phyloP scores from a whole-genome alignment of 2,329 filamentous ascomycete genomes.

The Dichotomopilus funicola region DNA sequence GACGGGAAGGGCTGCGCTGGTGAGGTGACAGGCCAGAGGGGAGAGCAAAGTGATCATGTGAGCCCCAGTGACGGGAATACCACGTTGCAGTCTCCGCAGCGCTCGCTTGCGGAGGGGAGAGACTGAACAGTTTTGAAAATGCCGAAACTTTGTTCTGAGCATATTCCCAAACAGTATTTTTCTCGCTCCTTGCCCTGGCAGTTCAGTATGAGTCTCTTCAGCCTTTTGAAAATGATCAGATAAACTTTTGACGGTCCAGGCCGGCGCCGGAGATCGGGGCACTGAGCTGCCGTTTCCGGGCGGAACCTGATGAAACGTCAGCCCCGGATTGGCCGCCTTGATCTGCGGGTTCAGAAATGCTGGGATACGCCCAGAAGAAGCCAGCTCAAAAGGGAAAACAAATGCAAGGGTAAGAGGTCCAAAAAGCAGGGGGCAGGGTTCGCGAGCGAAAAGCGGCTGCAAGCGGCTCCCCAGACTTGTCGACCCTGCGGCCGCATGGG shows the following conservation, averaged over 20 bases:
- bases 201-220: too few relatives aligned
- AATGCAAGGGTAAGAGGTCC: background rate
- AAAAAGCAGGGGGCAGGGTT: conserved; percentile 4
- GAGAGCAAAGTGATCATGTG: conserved; percentile 11
- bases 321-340: conserved; percentile 1
- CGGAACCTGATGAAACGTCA: background rate
- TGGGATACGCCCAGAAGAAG: background rate
- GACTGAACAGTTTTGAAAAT: too few relatives aligned
- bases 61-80: conserved; percentile 2
- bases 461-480: conserved; percentile 21
- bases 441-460: conserved; percentile 18
- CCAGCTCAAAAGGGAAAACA: background rate
- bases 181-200: too few relatives aligned
- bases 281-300: background rate
- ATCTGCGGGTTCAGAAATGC: conserved; percentile 3
- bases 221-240: background rate
- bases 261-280: conserved; percentile 3
- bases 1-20: too few relatives aligned
- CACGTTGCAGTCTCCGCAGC: conserved; percentile 2
- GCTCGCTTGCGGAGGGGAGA: background rate
- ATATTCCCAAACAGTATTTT: too few relatives aligned
- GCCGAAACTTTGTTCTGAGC: too few relatives aligned
- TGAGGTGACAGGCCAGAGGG: background rate
- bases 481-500: conserved; percentile 2
- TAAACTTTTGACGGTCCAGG: background rate